A percentile compares a stretch with the other conserved stretches of the same genome.
phyloP scores from a whole-genome alignment of 2,329 filamentous ascomycete genomes.

The Thelonectria rubi region DNA sequence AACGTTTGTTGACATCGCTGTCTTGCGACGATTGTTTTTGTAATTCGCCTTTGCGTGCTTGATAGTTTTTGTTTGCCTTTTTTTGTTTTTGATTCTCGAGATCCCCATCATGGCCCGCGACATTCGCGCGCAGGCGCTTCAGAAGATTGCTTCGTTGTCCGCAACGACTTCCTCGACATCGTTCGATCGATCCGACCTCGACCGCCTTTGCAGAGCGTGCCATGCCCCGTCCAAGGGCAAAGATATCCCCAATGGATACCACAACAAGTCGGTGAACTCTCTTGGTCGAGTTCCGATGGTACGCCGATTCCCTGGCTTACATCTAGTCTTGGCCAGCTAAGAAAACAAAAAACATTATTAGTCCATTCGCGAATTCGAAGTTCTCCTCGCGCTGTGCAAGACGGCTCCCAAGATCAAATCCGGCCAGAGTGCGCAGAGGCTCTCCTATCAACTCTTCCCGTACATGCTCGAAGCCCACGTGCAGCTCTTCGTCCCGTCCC shows the following conservation, averaged over 20 bases:
- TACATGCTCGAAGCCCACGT: constrained; percentile 87
- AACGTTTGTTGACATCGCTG: constrained; percentile 30
- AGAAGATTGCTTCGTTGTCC: constrained; percentile 72
- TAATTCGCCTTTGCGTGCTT: not conserved
- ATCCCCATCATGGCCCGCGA: constrained; percentile 58
- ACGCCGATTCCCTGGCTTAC: constrained; percentile 33
- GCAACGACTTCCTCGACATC: constrained; percentile 62
- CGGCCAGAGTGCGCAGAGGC: constrained; percentile 76
- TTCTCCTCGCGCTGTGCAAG: constrained; percentile 89
- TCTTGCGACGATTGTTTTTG: constrained; percentile 16
- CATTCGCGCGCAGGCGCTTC: constrained; percentile 69
- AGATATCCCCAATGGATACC: constrained; percentile 59
- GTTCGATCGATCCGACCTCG: constrained; percentile 70
- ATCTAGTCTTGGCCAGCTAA: constrained; percentile 29
- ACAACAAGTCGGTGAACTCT: constrained; percentile 51
- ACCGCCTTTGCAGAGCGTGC: constrained; percentile 68
- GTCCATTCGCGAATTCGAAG: constrained; percentile 91
- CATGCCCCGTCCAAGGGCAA: constrained; percentile 56
- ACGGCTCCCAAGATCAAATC: constrained; percentile 80
- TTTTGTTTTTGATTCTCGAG: constrained; percentile 4
- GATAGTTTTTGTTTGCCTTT: constrained; percentile 6
- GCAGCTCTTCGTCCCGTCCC: constrained; percentile 81
- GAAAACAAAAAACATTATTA: constrained; percentile 47
- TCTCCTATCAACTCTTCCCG: constrained; percentile 80
- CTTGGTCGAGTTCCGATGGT: constrained; percentile 70